Base-by-base conservation (phyloP, 345 rosid genomes). In the Capsella bursapastoris region DNA sequence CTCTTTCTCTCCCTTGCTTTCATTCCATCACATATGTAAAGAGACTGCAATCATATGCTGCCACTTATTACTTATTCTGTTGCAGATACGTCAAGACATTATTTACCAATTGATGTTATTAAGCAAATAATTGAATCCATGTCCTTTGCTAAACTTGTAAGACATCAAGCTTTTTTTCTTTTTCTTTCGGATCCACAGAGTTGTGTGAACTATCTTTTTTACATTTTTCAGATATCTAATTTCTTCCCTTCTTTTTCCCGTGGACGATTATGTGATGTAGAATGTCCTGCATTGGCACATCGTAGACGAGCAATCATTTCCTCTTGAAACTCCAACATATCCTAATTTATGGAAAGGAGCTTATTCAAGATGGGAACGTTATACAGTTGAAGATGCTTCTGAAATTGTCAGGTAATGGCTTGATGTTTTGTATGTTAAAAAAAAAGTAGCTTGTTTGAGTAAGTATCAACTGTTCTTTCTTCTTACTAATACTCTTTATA, bases 271-370 rank as follows among this genome's bases (percentile, higher is more conserved):
- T 82, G 71, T 78, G 81, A 70, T 61, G 86, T 86, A 95, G 99
- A 95, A 95, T 77, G 97, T 92, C 66, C 83, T 95, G 78, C 97
- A 95, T 81, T 92, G 97, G 99, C 99, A 95, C 85, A 90, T 95
- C 61, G 86, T 95, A 65, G 98, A 95, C 18, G 90, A 88, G 66
- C 63, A 95, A 81, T 86, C 99, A 58, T 95, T 95, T 86, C 99
- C 99, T 74, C 64, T 95, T 13, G 99, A 95, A 78, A 83, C 85
- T 29, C 99, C 99, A 27, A 53, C 92, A 43, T 89, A 82, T 82
- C 96, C 96, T 69, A 86, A 89, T 66, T 71, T 95, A 80, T 92
- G 99, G 97, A 80, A 89, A 76, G 97, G 97, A 76, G 86, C 99
- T 28, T 92, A 90, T 76, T 68, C 97, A 35, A 90, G 82, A 79